Evolutionary conservation across 257 asterid genomes (phyloP).

Genomic region (Rehmannia glutinosa): DNA sequence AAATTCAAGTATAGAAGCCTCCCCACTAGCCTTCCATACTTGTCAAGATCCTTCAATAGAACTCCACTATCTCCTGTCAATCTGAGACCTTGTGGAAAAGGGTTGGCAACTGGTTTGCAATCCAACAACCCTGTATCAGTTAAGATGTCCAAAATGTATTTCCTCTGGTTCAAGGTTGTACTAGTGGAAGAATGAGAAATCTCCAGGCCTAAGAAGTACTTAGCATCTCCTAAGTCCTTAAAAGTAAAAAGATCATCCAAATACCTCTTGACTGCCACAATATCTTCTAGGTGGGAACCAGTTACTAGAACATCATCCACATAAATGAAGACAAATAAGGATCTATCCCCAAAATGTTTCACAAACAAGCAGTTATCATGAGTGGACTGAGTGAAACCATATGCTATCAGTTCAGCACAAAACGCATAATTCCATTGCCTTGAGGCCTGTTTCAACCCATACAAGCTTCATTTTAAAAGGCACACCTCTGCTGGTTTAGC

Average conservation of each 20-base stretch:
- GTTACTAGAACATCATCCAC: neutral
- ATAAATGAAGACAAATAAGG: neutral
- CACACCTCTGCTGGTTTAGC: neutral
- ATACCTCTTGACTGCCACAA: neutral
- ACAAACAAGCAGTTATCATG: neutral
- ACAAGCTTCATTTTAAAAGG: neutral
- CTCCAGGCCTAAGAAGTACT: neutral
- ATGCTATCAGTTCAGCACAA: fast-evolving
- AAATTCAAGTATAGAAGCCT: neutral
- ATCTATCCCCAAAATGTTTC: fast-evolving
- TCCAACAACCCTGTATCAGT: neutral
- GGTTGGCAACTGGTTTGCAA: neutral
- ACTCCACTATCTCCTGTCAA: neutral
- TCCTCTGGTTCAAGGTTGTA: neutral
- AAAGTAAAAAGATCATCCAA: neutral
- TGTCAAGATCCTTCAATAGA: neutral
- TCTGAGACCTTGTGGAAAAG: neutral
- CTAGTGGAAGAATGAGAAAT: neutral
- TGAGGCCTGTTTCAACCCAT: neutral
- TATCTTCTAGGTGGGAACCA: fast-evolving
- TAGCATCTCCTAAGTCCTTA: neutral
- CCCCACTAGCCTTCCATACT: neutral
- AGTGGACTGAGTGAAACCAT: neutral
- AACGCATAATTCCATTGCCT: neutral
- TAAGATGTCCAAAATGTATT: neutral